Base-by-base conservation (phyloP, 2,329 filamentous ascomycete genomes). In the Raffaelea arxii region DNA sequence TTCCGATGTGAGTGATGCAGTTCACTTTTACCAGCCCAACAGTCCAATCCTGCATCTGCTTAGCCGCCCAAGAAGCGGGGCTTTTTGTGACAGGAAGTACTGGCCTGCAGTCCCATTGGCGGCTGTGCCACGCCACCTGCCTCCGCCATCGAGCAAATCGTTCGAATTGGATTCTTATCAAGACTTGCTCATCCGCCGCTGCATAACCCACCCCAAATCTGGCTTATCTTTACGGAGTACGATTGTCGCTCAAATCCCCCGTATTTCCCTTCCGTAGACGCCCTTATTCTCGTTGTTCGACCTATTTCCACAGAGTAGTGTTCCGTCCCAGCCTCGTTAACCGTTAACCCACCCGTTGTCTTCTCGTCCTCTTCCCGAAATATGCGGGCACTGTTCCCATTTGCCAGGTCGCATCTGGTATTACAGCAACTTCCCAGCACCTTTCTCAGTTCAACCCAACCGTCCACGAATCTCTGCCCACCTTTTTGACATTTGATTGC, bases 381-480 rank as follows among this genome's bases (percentile, higher is more conserved):
- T 22, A 46, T 49, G 50, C 43, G 50, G 50, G 47, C 46, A 46
- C 43, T 23, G 30, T 30, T 46, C 21, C 42, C 44, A 51, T 51
- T 49, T 42, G 48, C 36, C 50, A 40, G 25, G 16, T 41, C 27
- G 25, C 19, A 12, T 45, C 35, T 39, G 25, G 9, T 44, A 24
- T 10, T 22, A n/a, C n/a, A n/a, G n/a, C n/a, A n/a, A n/a, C 25
- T 19, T 25, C 27, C 21, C 16, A 12, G 22, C 14, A 25, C 10
- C 21, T 19, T 21, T 24, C 16, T 21, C 23, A 35, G 25, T 24
- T 32, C 35, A 23, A 21, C 32, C 22, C 22, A 25, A 19, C 22
- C 41, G 18, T 12, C 36, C 27, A 6, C 14, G 23, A 35, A 19
- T 19, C 25, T 35, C 21, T 35, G 19, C 21, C 19, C 24, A 22